These are phyloP conservation scores for Pseudocercospora pini-densiflorae DNA, from an alignment of 2,329 filamentous ascomycete species.

Conservation along the genomic window DNA sequence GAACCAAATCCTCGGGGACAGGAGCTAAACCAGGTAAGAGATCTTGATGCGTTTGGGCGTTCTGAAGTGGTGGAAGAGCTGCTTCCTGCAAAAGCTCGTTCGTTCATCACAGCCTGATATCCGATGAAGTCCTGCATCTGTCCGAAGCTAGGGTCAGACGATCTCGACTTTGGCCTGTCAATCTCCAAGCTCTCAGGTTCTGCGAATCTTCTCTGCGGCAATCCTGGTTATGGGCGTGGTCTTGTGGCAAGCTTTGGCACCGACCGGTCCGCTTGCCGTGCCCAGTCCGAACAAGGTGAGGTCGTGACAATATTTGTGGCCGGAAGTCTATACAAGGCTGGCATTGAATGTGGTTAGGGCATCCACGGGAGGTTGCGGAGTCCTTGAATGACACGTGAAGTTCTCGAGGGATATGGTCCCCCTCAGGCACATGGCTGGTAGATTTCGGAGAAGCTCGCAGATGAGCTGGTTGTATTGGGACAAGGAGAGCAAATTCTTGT, in stretches of 20 bases:
- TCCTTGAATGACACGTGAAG: conserved; percentile 1
- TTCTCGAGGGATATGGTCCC: neutral
- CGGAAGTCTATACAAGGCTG: neutral
- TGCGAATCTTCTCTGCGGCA: neutral
- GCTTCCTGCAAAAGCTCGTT: neutral
- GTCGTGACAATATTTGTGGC: neutral
- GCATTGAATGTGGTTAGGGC: neutral
- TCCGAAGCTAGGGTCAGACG: neutral
- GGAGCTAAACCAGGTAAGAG: neutral
- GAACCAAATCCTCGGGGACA: neutral
- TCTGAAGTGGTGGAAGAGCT: neutral
- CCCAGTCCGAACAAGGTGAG: neutral
- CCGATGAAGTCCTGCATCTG: neutral
- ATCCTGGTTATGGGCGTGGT: neutral
- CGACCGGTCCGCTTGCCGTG: conserved; percentile 2
- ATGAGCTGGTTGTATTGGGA: neutral
- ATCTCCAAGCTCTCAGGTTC: neutral
- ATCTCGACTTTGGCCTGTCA: neutral
- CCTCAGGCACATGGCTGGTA: neutral
- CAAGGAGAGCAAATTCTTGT: neutral
- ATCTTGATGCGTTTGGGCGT: neutral
- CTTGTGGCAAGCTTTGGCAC: conserved; percentile 1
- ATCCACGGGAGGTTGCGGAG: neutral
- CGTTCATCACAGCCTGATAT: neutral
- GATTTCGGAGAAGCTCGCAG: neutral